Evolutionary conservation across 768 basidiomycete species (phyloP).

Genomic region (Piloderma croceum): DNA sequence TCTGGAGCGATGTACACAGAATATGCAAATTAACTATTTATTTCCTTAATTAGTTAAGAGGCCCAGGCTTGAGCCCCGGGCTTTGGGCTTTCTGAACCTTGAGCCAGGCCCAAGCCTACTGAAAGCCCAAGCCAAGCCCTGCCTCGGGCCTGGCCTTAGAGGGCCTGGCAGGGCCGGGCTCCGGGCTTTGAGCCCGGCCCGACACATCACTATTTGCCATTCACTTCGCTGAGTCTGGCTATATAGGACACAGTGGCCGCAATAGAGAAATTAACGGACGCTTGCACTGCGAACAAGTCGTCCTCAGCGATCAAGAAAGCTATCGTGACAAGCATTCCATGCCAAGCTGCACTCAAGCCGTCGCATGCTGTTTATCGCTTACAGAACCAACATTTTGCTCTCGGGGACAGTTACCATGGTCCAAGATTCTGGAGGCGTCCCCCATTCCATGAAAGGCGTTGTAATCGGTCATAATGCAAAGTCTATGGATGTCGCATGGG

Average conservation of each 20-base stretch:
- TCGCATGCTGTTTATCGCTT: slow-evolving; percentile 83
- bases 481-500: slow-evolving; percentile 94
- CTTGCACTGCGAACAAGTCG: slow-evolving; percentile 55
- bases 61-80: too few relatives aligned
- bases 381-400: slow-evolving; percentile 78
- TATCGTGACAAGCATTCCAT: slow-evolving; percentile 89
- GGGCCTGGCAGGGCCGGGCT: too few relatives aligned
- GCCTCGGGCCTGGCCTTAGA: too few relatives aligned
- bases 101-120: too few relatives aligned
- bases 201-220: too few relatives aligned
- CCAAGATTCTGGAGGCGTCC: slow-evolving; percentile 89
- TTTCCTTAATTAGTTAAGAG: too few relatives aligned
- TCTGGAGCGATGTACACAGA: too few relatives aligned
- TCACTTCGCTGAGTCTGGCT: too few relatives aligned
- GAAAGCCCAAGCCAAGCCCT: too few relatives aligned
- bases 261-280: slow-evolving; percentile 74
- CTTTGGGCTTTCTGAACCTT: too few relatives aligned
- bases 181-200: too few relatives aligned
- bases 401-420: slow-evolving; percentile 97
- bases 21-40: too few relatives aligned
- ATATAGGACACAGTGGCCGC: slow-evolving; percentile 69
- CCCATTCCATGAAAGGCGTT: slow-evolving; percentile 86
- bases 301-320: slow-evolving; percentile 75
- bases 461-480: slow-evolving; percentile 84
- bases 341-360: slow-evolving; percentile 91